phyloP scores from a whole-genome alignment of 2,329 filamentous ascomycete species.

The Aspergillus chevalieri region DNA sequence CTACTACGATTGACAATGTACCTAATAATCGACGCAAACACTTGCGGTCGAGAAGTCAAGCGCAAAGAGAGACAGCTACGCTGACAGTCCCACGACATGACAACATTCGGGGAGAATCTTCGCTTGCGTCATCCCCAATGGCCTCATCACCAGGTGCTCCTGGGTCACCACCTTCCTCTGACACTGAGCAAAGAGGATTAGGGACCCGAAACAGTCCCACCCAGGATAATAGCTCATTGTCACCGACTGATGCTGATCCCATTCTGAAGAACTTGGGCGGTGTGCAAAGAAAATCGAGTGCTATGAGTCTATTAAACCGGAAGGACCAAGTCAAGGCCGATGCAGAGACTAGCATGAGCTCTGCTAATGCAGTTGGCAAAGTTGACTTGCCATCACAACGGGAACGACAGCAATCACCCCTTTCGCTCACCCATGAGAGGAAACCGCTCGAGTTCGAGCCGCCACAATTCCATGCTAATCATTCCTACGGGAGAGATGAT shows the following conservation, averaged over 20 bases:
- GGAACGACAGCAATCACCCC: conserved; percentile 31
- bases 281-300: conserved; percentile 45
- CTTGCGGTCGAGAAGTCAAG: conserved; percentile 35
- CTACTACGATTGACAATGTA: conserved; percentile 70
- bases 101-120: conserved; percentile 19
- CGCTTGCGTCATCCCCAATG: conserved; percentile 26
- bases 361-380: conserved; percentile 59
- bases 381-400: conserved; percentile 50
- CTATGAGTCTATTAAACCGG: conserved; percentile 55
- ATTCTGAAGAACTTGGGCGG: conserved; percentile 21
- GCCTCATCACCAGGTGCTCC: conserved; percentile 32
- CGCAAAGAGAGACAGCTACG: conserved; percentile 26
- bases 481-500: conserved; percentile 78
- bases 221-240: conserved; percentile 23
- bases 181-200: conserved; percentile 28
- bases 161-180: conserved; percentile 26
- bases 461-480: conserved; percentile 56
- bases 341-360: conserved; percentile 60
- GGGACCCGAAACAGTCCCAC: conserved; percentile 19
- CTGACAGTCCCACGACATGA: conserved; percentile 15
- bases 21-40: conserved; percentile 45
- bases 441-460: conserved; percentile 16
- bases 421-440: conserved; percentile 31
- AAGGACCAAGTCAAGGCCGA: conserved; percentile 54
- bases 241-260: conserved; percentile 23